Evolutionary conservation across 2,329 filamentous ascomycete species (phyloP).

Genomic region (Hortaea werneckii): DNA sequence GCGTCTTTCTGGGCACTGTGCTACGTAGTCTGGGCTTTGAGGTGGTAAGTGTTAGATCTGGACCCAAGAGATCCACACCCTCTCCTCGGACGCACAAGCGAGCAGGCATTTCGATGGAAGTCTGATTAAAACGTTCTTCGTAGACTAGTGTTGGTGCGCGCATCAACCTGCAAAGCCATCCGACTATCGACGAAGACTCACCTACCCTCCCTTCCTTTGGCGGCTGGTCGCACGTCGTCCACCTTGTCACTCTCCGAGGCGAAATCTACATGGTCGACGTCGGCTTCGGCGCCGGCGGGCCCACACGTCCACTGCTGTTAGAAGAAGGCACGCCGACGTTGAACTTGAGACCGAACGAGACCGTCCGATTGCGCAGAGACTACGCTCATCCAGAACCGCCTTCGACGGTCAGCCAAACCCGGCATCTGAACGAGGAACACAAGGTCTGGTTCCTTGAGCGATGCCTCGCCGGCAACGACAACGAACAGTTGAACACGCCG

Average conservation of each 20-base stretch:
- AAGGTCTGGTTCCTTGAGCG: constrained; percentile 35
- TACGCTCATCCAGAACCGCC: constrained; percentile 7
- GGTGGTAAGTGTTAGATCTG: constrained; percentile 6
- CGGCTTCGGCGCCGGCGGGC: constrained; percentile 53
- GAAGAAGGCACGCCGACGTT: constrained; percentile 31
- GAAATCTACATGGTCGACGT: constrained; percentile 50
- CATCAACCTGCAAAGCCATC: constrained; percentile 18
- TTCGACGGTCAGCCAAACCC: no score
- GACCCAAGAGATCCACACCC: not conserved
- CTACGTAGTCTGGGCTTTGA: constrained; percentile 42
- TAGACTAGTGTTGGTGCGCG: constrained; percentile 22
- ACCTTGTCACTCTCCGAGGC: constrained; percentile 37
- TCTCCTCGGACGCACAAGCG: not conserved
- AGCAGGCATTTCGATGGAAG: not conserved
- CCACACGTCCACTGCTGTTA: constrained; percentile 48
- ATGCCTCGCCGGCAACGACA: constrained; percentile 20
- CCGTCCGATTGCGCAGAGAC: constrained; percentile 12
- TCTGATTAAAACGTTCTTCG: not conserved
- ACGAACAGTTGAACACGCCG: constrained; percentile 13
- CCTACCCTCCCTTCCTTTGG: constrained; percentile 1
- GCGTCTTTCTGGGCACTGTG: constrained; percentile 41
- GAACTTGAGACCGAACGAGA: constrained; percentile 1
- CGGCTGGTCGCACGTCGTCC: constrained; percentile 33
- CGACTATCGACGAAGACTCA: not conserved
- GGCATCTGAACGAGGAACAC: constrained; percentile 15